Evolutionary conservation across 352 stramenopile species (phyloP).

Genomic region (Thraustochytrium aureum): DNA sequence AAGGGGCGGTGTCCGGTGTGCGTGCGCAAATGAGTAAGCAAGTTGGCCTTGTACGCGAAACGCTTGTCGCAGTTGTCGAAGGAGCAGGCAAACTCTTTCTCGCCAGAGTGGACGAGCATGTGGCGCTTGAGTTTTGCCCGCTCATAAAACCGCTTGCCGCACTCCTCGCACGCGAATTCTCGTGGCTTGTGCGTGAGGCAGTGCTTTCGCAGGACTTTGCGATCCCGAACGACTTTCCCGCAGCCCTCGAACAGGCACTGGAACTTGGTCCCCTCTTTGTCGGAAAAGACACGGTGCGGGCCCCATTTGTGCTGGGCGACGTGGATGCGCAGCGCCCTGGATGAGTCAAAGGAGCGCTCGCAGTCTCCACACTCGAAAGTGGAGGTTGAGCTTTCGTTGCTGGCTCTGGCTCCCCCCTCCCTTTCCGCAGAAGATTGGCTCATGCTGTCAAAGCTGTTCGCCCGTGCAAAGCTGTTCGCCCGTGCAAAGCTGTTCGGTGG

Average conservation of each 20-base stretch:
- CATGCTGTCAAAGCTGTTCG: too few species aligned
- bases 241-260: slow-evolving; percentile 41
- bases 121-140: slow-evolving; percentile 63
- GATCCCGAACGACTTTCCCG: slow-evolving; percentile 46
- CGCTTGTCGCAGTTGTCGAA: slow-evolving; percentile 77
- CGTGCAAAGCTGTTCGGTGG: too few species aligned
- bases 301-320: slow-evolving; percentile 52
- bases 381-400: too few species aligned
- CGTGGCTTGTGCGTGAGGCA: slow-evolving; percentile 36
- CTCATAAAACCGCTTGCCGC: slow-evolving; percentile 56
- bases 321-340: slow-evolving; percentile 24
- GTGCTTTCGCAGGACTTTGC: slow-evolving; percentile 53
- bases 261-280: slow-evolving; percentile 8
- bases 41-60: slow-evolving; percentile 82
- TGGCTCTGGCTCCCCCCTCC: not conserved
- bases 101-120: slow-evolving; percentile 80
- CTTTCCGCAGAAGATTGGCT: too few species aligned
- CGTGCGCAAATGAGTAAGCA: slow-evolving; percentile 83
- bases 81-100: slow-evolving; percentile 81
- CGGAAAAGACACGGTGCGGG: slow-evolving; percentile 26
- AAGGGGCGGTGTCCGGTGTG: slow-evolving; percentile 82
- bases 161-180: slow-evolving; percentile 55
- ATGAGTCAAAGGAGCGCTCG: slow-evolving; percentile 1
- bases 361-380: slow-evolving; percentile 38
- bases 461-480: too few species aligned